These are phyloP conservation scores for Epithele typhae DNA, from an alignment of 768 basidiomycete genomes.

Conservation along the genomic window DNA sequence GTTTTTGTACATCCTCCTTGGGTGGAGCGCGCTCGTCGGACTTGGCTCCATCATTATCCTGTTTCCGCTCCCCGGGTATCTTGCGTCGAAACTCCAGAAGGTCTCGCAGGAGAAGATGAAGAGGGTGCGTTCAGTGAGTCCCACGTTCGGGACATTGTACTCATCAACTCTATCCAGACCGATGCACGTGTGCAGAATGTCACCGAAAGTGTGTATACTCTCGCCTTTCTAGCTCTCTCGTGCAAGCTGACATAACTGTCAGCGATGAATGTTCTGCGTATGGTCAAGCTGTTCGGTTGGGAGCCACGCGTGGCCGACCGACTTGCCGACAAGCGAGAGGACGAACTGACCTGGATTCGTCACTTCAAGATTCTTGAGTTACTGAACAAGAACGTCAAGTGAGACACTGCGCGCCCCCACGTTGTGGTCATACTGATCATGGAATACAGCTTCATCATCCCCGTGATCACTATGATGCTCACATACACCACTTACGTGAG, in stretches of 20 bases:
- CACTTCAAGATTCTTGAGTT: conserved; percentile 48
- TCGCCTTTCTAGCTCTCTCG: not conserved
- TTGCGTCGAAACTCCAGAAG: conserved; percentile 32
- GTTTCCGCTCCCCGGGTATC: conserved; percentile 38
- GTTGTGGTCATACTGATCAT: conserved; percentile 59
- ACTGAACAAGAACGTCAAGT: conserved; percentile 42
- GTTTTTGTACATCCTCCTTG: conserved; percentile 43
- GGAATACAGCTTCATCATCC: conserved; percentile 52
- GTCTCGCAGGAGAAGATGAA: conserved; percentile 39
- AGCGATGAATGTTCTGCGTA: conserved; percentile 36
- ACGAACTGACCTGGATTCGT: conserved; percentile 55
- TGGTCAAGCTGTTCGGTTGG: conserved; percentile 49
- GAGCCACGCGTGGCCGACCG: conserved; percentile 44
- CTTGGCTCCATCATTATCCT: conserved; percentile 38
- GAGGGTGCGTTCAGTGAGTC: conserved; percentile 22
- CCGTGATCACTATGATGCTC: conserved; percentile 62
- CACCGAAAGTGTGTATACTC: conserved; percentile 32
- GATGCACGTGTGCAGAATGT: conserved; percentile 41
- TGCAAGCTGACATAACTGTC: not conserved
- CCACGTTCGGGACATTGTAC: not conserved
- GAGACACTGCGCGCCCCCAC: conserved; percentile 53
- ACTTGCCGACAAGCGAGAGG: conserved; percentile 53
- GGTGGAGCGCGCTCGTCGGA: conserved; percentile 45
- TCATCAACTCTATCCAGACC: conserved; percentile 25
- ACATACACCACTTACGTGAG: conserved; percentile 59